These are phyloP conservation scores for Lasiodiplodia sp. DNA, from an alignment of 2,329 filamentous ascomycete species.

Conservation along the genomic window DNA sequence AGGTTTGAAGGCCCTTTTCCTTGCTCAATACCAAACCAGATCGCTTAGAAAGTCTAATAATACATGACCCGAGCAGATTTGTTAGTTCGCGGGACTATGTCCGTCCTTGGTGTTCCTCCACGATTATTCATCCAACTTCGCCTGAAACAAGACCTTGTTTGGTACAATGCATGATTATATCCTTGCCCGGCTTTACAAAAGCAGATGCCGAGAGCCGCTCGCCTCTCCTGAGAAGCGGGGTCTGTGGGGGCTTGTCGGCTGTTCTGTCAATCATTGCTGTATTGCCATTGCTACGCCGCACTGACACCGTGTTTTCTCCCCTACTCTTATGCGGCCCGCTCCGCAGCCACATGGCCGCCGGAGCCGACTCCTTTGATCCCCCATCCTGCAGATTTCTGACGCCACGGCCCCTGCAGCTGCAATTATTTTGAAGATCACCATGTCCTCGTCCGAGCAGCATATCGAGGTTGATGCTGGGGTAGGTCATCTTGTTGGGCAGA, in stretches of 20 bases:
- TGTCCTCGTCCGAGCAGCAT: constrained; percentile 10
- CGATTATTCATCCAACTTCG: too few species aligned
- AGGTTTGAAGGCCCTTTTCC: too few species aligned
- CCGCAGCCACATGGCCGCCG: neutral
- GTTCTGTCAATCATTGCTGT: constrained; percentile 17
- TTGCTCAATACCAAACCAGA: too few species aligned
- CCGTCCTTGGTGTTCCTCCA: too few species aligned
- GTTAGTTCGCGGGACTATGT: too few species aligned
- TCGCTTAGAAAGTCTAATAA: too few species aligned
- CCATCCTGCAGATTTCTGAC: neutral
- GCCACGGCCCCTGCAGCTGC: neutral
- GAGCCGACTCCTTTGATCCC: constrained; percentile 1
- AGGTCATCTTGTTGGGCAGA: neutral
- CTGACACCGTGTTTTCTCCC: neutral
- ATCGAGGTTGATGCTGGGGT: constrained; percentile 20
- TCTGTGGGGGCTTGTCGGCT: constrained; percentile 14
- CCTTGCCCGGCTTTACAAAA: neutral
- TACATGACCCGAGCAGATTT: too few species aligned
- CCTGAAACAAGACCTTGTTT: too few species aligned
- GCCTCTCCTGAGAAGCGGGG: constrained; percentile 21
- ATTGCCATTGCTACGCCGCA: constrained; percentile 10
- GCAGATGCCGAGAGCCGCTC: neutral
- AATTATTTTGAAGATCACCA: neutral
- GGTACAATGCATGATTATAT: too few species aligned
- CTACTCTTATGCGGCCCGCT: neutral